Base-by-base conservation (phyloP, 495 filamentous ascomycete species). In the Penicillium crystallinum region DNA sequence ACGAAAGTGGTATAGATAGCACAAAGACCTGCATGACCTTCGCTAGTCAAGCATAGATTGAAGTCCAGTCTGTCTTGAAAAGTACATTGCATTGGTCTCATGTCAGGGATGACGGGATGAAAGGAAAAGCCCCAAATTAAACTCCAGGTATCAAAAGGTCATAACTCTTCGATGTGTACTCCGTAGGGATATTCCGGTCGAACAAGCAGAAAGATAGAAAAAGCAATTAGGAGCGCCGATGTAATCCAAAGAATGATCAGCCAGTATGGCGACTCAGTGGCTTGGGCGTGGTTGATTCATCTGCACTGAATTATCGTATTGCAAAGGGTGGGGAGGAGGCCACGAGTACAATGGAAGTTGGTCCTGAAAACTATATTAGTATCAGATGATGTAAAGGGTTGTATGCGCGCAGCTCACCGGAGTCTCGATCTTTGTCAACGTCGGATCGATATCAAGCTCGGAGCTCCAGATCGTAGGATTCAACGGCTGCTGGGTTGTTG, bases 401-500 rank as follows among this genome's bases (percentile, higher is more conserved):
- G 3, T 19, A 0, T 8, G 10, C 18, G 1, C 6, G 9, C 8
- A 8, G 40, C 48, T 34, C 19, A 50, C 48, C n/a, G 29, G 19
- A 5, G 2, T 33, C 29, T 42, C 48, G 0, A 34, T 11, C 14
- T 42, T 50, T 7, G 37, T 42, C 38, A 50, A 42, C 0, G 21
- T 19, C 7, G 48, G 48, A 23, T 50, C 48, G 7, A 50, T 41
- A 1, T 50, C 48, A 34, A 50, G 8, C 8, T 50, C 29, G 3
- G 48, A 15, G 19, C n/a, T 35, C 48, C 48, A 50, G 11, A 50
- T 35, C 0, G 29, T 7, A 3, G 37, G 48, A 8, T 42, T 7
- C 27, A 42, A 25, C 29, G 23, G 38, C 18, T 17, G 29, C 15
- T 49, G 15, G 9, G 18, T 21, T 3, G 18, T 15, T 0, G 48